These are phyloP conservation scores for Neurospora hispaniola DNA, from an alignment of 495 filamentous ascomycete genomes.

Conservation along the genomic window DNA sequence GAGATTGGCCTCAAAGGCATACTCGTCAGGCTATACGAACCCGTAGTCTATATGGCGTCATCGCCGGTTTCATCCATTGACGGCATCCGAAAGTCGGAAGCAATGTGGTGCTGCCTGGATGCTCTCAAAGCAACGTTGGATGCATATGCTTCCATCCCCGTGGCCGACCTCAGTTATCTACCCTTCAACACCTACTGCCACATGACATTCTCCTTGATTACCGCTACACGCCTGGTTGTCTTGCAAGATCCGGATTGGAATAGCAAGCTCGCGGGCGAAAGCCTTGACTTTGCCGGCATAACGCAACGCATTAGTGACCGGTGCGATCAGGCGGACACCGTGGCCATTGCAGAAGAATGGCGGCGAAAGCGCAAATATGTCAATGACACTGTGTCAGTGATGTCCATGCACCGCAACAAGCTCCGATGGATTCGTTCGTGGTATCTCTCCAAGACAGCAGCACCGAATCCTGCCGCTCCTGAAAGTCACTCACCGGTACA, in stretches of 20 bases:
- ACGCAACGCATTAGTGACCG: constrained; percentile 4
- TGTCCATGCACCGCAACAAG: constrained; percentile 9
- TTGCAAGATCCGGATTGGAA: constrained; percentile 18
- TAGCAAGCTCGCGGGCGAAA: constrained; percentile 2
- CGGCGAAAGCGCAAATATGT: constrained; percentile 10
- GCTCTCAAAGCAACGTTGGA: constrained; percentile 7
- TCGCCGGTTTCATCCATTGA: background rate
- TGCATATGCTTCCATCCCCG: constrained; percentile 5
- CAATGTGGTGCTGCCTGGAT: constrained; percentile 14
- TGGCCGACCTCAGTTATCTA: constrained; percentile 5
- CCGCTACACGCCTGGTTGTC: constrained; percentile 9
- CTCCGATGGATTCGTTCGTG: constrained; percentile 17
- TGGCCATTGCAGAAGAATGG: constrained; percentile 7
- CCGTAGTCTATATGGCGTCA: constrained; percentile 10
- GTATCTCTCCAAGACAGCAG: constrained; percentile 9
- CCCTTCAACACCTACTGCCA: constrained; percentile 5
- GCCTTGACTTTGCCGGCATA: constrained; percentile 8
- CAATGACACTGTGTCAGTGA: constrained; percentile 2
- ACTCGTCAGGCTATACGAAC: constrained; percentile 16
- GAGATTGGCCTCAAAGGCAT: constrained; percentile 4
- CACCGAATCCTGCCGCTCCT: background rate
- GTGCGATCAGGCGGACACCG: constrained; percentile 6
- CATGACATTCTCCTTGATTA: constrained; percentile 14
- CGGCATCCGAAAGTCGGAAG: constrained; percentile 6
- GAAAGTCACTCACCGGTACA: constrained; percentile 1